phyloP scores from a whole-genome alignment of 2,329 filamentous ascomycete genomes.

The Cercospora citrullina region DNA sequence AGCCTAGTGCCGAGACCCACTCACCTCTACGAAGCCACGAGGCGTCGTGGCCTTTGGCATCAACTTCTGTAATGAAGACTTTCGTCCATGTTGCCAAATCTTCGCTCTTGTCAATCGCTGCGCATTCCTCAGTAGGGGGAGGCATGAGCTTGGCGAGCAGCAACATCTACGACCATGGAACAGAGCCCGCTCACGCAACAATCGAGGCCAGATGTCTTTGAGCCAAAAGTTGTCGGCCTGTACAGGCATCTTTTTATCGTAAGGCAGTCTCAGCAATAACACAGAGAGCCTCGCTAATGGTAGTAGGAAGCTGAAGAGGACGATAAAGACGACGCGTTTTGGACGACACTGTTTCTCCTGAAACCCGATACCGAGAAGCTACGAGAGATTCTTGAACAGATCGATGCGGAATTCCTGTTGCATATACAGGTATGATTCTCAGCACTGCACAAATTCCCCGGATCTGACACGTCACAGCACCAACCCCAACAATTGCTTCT shows the following conservation, averaged over 20 bases:
- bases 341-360: conserved; percentile 92
- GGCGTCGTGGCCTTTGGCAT: conserved; percentile 5
- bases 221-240: conserved; percentile 88
- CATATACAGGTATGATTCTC: conserved; percentile 62
- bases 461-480: conserved; percentile 41
- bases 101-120: background rate
- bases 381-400: conserved; percentile 65
- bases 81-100: background rate
- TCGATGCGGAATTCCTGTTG: conserved; percentile 73
- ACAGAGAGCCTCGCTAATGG: background rate
- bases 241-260: conserved; percentile 79
- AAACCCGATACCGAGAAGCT: conserved; percentile 73
- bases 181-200: conserved; percentile 78
- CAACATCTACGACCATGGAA: background rate
- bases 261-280: conserved; percentile 22
- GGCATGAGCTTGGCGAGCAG: background rate
- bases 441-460: background rate
- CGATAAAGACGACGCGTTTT: conserved; percentile 85
- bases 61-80: background rate
- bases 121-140: background rate
- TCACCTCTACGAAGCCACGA: background rate
- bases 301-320: conserved; percentile 60
- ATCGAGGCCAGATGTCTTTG: conserved; percentile 82
- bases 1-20: conserved; percentile 8
- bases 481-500: conserved; percentile 78